These are phyloP conservation scores for Saccharomyces hybrid DNA, from an alignment of 1,139 yeast species.

Conservation along the genomic window DNA sequence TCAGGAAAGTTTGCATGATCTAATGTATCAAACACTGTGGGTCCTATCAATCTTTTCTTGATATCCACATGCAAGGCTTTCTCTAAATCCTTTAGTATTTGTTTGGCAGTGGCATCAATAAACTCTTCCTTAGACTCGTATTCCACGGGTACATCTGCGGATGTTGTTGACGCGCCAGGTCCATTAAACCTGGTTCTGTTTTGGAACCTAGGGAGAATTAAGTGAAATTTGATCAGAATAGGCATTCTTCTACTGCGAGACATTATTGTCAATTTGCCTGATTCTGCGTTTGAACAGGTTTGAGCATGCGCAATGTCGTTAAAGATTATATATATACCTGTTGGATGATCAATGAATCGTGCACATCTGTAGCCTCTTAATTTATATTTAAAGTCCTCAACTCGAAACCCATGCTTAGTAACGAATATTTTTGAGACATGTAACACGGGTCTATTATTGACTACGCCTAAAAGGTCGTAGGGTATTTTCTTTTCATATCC, in stretches of 20 bases:
- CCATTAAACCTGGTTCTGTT: background rate
- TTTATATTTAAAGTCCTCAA: conserved; percentile 26
- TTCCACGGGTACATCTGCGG: conserved; percentile 2
- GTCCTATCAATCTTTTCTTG: conserved; percentile 66
- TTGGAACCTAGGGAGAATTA: conserved; percentile 15
- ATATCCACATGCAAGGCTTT: conserved; percentile 62
- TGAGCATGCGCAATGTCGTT: conserved; percentile 56
- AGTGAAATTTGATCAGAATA: conserved; percentile 19
- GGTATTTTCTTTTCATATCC: conserved; percentile 34
- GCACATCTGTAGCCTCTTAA: conserved; percentile 49
- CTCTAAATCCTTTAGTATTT: conserved; percentile 57
- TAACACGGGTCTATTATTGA: conserved; percentile 49
- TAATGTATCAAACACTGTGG: conserved; percentile 55
- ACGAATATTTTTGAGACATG: conserved; percentile 34
- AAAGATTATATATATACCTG: conserved; percentile 69
- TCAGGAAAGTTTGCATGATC: conserved; percentile 54
- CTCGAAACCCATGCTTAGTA: conserved; percentile 19
- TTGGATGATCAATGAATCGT: conserved; percentile 50
- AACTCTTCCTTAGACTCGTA: conserved; percentile 25
- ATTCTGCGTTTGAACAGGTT: conserved; percentile 57
- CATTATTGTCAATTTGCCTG: conserved; percentile 39
- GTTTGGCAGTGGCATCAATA: conserved; percentile 51
- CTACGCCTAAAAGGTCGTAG: conserved; percentile 38
- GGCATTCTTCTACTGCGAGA: conserved; percentile 23
- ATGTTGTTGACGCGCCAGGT: background rate